Conservation (phyloP, 805 yeast genomes). For the Cyberlindnera euphorbiae region DNA sequence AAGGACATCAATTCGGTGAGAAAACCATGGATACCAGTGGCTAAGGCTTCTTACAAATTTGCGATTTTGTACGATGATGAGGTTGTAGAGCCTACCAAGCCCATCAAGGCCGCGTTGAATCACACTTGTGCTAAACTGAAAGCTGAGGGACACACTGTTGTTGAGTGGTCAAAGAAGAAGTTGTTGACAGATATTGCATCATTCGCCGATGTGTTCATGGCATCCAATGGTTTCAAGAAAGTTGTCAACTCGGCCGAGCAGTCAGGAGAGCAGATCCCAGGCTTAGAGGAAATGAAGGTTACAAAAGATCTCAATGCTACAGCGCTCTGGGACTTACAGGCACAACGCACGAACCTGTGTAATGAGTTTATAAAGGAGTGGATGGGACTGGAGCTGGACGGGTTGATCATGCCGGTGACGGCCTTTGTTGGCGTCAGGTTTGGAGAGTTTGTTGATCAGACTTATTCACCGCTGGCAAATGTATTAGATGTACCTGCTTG, state of each 20-base stretch:
- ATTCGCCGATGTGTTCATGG: constrained; percentile 32
- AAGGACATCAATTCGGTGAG: constrained; percentile 35
- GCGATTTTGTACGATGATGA: constrained; percentile 41
- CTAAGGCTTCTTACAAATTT: constrained; percentile 33
- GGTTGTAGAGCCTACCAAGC: constrained; percentile 43
- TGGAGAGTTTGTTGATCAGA: constrained; percentile 41
- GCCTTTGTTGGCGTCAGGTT: constrained; percentile 31
- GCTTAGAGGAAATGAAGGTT: constrained; percentile 32
- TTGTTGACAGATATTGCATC: constrained; percentile 30
- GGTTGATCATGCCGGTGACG: constrained; percentile 45
- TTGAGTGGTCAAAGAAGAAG: constrained; percentile 38
- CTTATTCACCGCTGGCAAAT: constrained; percentile 51
- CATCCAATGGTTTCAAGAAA: constrained; percentile 35
- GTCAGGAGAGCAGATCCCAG: constrained; percentile 38
- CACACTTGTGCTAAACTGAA: constrained; percentile 26
- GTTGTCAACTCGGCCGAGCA: constrained; percentile 28
- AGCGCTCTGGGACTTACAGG: constrained; percentile 39
- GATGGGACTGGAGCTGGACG: constrained; percentile 41
- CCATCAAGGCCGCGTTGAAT: constrained; percentile 42
- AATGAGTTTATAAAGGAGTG: constrained; percentile 39
- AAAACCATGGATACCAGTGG: constrained; percentile 38
- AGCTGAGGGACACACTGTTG: constrained; percentile 44
- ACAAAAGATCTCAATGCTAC: constrained; percentile 32
- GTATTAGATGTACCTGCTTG: constrained; percentile 54
- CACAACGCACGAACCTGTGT: constrained; percentile 31